phyloP scores from a whole-genome alignment of 2,329 filamentous ascomycete genomes.

The Neonectria punicea region DNA sequence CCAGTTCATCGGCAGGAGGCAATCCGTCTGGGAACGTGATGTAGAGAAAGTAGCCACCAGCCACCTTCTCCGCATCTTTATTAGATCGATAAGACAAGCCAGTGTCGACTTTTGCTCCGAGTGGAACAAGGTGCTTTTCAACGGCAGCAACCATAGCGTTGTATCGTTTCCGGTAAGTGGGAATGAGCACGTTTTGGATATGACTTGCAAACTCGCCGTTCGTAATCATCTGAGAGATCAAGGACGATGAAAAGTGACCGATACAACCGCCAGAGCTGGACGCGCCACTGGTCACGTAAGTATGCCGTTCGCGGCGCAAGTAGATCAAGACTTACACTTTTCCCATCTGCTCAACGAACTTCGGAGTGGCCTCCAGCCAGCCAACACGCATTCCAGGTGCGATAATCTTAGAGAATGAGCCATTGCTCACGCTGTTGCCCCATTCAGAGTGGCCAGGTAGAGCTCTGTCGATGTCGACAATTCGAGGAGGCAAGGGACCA shows the following conservation, averaged over 20 bases:
- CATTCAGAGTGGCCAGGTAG: slow-evolving; percentile 48
- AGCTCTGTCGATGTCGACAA: slow-evolving; percentile 7
- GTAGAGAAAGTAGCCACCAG: slow-evolving; percentile 11
- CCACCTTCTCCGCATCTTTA: neutral
- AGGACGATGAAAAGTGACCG: neutral
- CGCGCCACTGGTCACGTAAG: neutral
- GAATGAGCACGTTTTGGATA: slow-evolving; percentile 1
- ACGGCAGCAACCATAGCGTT: slow-evolving; percentile 1
- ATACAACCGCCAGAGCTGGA: neutral
- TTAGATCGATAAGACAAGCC: neutral
- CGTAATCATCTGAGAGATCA: slow-evolving; percentile 1
- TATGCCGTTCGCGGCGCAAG: neutral
- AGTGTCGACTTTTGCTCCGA: neutral
- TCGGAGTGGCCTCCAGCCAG: slow-evolving; percentile 53
- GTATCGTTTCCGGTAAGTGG: slow-evolving; percentile 1
- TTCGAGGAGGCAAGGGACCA: neutral
- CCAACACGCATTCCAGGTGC: slow-evolving; percentile 71
- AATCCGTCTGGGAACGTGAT: slow-evolving; percentile 1
- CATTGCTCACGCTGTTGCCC: slow-evolving; percentile 73
- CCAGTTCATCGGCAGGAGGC: neutral
- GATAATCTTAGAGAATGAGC: slow-evolving; percentile 73
- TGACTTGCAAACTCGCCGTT: neutral
- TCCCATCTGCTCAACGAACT: slow-evolving; percentile 1
- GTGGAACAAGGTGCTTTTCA: neutral
- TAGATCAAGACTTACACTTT: slow-evolving; percentile 5